Percentiles rank a stretch among this genome's conserved stretches.
These are phyloP conservation scores for Backusella luteola DNA, from an alignment of 192 early-diverging fungal genomes.

Conservation along the genomic window DNA sequence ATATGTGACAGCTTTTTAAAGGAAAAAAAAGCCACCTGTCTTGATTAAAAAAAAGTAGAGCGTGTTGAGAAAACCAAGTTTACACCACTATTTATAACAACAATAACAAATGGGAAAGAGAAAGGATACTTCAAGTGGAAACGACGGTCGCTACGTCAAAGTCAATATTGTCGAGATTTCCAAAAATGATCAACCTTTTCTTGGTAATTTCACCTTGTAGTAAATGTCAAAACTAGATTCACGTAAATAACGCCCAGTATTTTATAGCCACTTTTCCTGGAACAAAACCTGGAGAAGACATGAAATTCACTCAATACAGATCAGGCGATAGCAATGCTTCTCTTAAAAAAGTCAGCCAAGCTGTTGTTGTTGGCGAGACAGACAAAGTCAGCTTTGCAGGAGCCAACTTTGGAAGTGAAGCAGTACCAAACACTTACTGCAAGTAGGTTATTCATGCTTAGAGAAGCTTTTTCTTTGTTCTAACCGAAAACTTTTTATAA, in stretches of 20 bases:
- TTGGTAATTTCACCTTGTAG: not conserved
- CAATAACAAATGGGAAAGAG: not conserved
- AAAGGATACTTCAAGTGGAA: not conserved
- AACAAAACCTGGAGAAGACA: constrained; percentile 37
- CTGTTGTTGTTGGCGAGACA: constrained; percentile 61
- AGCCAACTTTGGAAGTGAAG: constrained; percentile 60
- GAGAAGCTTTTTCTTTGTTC: no score
- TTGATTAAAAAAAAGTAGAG: constrained; percentile 2
- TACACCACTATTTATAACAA: not conserved
- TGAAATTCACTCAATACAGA: constrained; percentile 44
- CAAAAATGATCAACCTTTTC: not conserved
- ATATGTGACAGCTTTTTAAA: not conserved
- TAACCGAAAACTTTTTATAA: no score
- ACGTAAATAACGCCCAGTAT: not conserved
- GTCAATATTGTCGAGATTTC: not conserved
- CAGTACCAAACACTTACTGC: constrained; percentile 43
- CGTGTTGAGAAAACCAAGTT: not conserved
- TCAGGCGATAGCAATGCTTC: constrained; percentile 21
- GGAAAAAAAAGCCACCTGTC: constrained; percentile 9
- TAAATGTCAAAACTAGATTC: not conserved
- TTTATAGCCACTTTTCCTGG: constrained; percentile 51
- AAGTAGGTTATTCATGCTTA: constrained; percentile 31
- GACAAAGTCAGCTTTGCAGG: constrained; percentile 77
- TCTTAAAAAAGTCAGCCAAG: constrained; percentile 35
- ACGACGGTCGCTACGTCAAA: not conserved